These are phyloP conservation scores for Tolypocladium tundrense DNA, from an alignment of 2,329 filamentous ascomycete genomes.

Conservation along the genomic window DNA sequence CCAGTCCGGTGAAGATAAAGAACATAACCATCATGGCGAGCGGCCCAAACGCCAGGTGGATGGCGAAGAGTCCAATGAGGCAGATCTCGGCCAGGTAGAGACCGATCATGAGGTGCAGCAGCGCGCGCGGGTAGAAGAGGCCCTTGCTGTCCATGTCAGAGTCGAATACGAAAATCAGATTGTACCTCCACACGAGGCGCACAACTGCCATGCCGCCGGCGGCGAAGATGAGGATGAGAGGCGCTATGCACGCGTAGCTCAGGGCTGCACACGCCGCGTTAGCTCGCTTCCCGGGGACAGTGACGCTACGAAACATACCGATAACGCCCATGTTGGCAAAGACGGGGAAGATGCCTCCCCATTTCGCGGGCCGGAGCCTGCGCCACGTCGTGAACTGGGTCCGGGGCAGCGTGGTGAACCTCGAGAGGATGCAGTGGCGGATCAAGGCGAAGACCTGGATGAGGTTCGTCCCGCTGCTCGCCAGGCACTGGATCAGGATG, in stretches of 20 bases:
- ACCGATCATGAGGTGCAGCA: constrained; percentile 77
- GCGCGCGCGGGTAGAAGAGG: constrained; percentile 73
- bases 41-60: constrained; percentile 56
- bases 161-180: constrained; percentile 79
- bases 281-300: neutral
- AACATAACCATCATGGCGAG: constrained; percentile 67
- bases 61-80: constrained; percentile 73
- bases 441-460: constrained; percentile 60
- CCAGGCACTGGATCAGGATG: constrained; percentile 84
- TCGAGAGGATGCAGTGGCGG: constrained; percentile 49
- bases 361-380: constrained; percentile 60
- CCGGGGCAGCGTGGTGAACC: constrained; percentile 67
- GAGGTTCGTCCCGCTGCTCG: constrained; percentile 63
- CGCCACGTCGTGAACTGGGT: constrained; percentile 73
- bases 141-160: constrained; percentile 79
- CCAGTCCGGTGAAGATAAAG: constrained; percentile 64
- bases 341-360: constrained; percentile 74
- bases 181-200: constrained; percentile 84
- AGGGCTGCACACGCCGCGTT: constrained; percentile 43
- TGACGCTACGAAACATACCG: constrained; percentile 37
- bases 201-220: constrained; percentile 69
- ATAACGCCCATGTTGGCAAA: constrained; percentile 76
- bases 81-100: constrained; percentile 76
- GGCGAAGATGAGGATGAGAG: constrained; percentile 74
- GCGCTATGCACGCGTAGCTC: constrained; percentile 78